Conservation (phyloP, 2,329 filamentous ascomycete genomes). For the Lasiodiplodia citricola region DNA sequence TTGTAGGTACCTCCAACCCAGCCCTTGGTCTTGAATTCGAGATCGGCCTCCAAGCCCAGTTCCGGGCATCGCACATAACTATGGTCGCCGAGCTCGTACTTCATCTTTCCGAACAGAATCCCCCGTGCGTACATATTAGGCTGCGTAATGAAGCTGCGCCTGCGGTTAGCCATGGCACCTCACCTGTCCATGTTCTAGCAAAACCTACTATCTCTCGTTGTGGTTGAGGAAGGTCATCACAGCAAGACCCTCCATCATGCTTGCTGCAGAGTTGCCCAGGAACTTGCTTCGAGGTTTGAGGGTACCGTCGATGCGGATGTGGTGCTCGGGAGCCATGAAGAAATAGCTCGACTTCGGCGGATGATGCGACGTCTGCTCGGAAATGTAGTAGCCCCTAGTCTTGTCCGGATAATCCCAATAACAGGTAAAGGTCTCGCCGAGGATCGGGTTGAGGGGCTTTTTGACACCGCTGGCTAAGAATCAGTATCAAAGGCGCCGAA, state of each 20-base stretch:
- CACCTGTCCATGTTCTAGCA: neutral
- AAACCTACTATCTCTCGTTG: slow-evolving; percentile 81
- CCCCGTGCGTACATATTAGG: slow-evolving; percentile 99
- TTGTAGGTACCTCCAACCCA: slow-evolving; percentile 98
- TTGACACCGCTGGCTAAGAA: slow-evolving; percentile 77
- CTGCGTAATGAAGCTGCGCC: slow-evolving; percentile 82
- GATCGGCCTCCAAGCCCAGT: slow-evolving; percentile 81
- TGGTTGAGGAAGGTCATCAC: slow-evolving; percentile 83
- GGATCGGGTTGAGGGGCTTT: slow-evolving; percentile 94
- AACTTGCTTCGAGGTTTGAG: slow-evolving; percentile 95
- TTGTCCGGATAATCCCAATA: slow-evolving; percentile 91
- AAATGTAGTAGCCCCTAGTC: slow-evolving; percentile 91
- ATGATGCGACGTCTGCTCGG: slow-evolving; percentile 97
- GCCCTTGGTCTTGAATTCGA: slow-evolving; percentile 98
- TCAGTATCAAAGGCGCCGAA: neutral
- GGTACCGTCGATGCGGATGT: slow-evolving; percentile 94
- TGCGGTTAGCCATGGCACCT: slow-evolving; percentile 27
- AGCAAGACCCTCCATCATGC: slow-evolving; percentile 96
- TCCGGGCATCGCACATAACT: slow-evolving; percentile 92
- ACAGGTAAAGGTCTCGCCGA: slow-evolving; percentile 92
- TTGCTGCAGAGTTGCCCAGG: slow-evolving; percentile 94
- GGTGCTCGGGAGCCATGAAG: slow-evolving; percentile 92
- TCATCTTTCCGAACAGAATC: slow-evolving; percentile 98
- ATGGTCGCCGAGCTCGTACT: slow-evolving; percentile 97
- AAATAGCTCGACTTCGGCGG: slow-evolving; percentile 99